These are phyloP conservation scores for Globisporangium spiculum DNA, from an alignment of 352 stramenopile species.

Conservation along the genomic window DNA sequence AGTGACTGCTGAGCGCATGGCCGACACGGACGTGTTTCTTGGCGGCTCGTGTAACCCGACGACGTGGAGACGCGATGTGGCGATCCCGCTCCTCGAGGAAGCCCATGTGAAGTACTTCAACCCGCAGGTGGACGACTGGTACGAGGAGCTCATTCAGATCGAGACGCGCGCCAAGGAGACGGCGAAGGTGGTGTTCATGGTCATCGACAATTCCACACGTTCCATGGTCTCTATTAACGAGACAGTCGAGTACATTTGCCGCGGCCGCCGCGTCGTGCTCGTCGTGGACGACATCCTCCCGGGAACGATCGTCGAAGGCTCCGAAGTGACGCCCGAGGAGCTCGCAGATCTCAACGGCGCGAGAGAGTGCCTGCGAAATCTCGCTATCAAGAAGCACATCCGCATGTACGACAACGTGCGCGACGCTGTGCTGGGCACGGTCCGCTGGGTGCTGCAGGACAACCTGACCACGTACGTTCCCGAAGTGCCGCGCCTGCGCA, in stretches of 20 bases:
- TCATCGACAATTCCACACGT: conserved; percentile 77
- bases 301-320: conserved; percentile 49
- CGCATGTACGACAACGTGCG: conserved; percentile 52
- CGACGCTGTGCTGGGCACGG: conserved; percentile 40
- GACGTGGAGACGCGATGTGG: conserved; percentile 78
- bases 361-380: conserved; percentile 68
- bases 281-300: conserved; percentile 77
- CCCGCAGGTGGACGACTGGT: conserved; percentile 89
- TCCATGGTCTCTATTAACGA: conserved; percentile 88
- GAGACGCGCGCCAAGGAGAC: conserved; percentile 81
- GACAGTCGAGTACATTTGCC: conserved; percentile 84
- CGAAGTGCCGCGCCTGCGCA: conserved; percentile 54
- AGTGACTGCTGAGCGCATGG: conserved; percentile 22
- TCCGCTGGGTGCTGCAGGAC: conserved; percentile 52
- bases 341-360: conserved; percentile 82
- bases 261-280: conserved; percentile 64
- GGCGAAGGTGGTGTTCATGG: conserved; percentile 82
- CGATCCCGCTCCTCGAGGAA: conserved; percentile 69
- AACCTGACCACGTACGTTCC: conserved; percentile 38
- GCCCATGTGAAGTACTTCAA: conserved; percentile 82
- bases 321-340: conserved; percentile 47
- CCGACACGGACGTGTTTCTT: conserved; percentile 72
- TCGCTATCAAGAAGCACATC: conserved; percentile 48
- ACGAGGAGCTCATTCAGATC: conserved; percentile 78
- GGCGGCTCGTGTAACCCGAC: conserved; percentile 88